Evolutionary conservation across 1,284 basidiomycete genomes (phyloP), one percentile per base, ranked within the genome.

Genomic region (Moniliophthora roreri): DNA sequence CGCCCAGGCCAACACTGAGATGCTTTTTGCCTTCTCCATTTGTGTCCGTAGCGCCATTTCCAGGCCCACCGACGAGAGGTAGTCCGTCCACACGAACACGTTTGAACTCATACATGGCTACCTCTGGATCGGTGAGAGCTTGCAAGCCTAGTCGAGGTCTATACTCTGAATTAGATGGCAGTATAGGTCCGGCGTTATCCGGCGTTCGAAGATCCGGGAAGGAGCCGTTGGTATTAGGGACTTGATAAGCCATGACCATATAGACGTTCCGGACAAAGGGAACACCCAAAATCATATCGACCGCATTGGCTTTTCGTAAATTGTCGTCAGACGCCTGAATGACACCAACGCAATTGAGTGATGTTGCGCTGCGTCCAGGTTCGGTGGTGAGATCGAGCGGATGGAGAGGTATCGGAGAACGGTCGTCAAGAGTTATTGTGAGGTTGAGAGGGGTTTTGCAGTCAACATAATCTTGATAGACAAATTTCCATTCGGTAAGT

Each of bases 181-280:
- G 37, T n/a, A n/a, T n/a, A n/a, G 39, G 36, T n/a, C 18, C 40
- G 36, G 28, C 37, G 4, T 42, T 21, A 36, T 50, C 48, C 13
- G 41, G 32, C 9, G 46, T 37, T 7, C 54, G 54, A 11, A 56
- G 15, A 40, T 56, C 55, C n/a, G 55, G 67, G 61, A 85, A 82
- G 2, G 61, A 61, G 5, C 84, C 84, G 21, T 74, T 60, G 0
- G 66, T 23, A 44, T 71, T 61, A 2, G 84, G 83, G 0, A 63
- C 56, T 47, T 79, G 73, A 64, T 84, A 88, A 0, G 83, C 83
- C 77, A 89, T 78, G 56, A 89, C 87, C 18, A 80, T 82, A 64
- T 90, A 91, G 3, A 81, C 77, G 61, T 82, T 89, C 9, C 87
- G 78, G 60, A 91, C 71, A 64, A 90, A 91, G 0, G 88, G 84